These are phyloP conservation scores for Cichorium intybus DNA, from an alignment of 140 eudicot species.

Conservation along the genomic window DNA sequence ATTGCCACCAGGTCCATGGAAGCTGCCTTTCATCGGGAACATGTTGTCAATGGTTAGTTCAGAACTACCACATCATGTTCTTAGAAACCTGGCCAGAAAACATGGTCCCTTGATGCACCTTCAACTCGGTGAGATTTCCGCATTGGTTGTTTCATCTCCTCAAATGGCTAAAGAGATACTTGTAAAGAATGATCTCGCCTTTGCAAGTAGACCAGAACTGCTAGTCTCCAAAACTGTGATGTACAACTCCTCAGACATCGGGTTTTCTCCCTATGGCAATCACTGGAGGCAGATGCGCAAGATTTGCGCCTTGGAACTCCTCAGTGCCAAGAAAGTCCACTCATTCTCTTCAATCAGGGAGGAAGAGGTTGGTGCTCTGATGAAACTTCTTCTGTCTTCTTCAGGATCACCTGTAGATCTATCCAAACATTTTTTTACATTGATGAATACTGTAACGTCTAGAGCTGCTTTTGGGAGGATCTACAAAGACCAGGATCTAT, in stretches of 20 bases:
- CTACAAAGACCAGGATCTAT: constrained; percentile 10
- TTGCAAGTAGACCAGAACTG: constrained; percentile 26
- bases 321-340: constrained; percentile 23
- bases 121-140: constrained; percentile 29
- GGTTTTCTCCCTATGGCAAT: constrained; percentile 21
- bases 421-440: not conserved
- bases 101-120: constrained; percentile 32
- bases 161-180: constrained; percentile 23
- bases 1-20: constrained; percentile 34
- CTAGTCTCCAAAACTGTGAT: not conserved
- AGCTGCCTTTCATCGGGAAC: constrained; percentile 34
- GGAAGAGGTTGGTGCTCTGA: constrained; percentile 20
- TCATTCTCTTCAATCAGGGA: constrained; percentile 22
- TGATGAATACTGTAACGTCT: constrained; percentile 5
- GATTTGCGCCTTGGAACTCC: constrained; percentile 26
- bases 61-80: constrained; percentile 14
- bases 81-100: constrained; percentile 18
- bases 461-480: constrained; percentile 21
- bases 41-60: constrained; percentile 10
- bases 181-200: constrained; percentile 18
- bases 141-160: constrained; percentile 28
- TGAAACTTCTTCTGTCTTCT: constrained; percentile 4
- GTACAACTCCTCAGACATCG: constrained; percentile 19
- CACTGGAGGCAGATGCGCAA: constrained; percentile 32
- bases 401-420: constrained; percentile 20